Base-by-base conservation (phyloP, 2,329 filamentous ascomycete species). In the Penicillium thymicola region DNA sequence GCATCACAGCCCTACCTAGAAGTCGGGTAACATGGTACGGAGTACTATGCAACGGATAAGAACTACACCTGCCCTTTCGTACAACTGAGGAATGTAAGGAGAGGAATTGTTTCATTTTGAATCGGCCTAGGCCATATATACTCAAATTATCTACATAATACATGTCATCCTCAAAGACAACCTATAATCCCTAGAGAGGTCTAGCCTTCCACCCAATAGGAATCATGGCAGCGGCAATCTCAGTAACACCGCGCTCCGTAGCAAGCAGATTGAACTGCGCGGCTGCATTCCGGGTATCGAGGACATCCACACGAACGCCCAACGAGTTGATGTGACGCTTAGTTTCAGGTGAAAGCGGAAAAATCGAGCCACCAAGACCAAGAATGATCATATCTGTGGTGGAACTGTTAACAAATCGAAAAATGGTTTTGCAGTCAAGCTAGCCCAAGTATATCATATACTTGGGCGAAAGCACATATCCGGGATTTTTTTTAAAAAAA, bases 181-280 rank as follows among this genome's bases (percentile, higher is more conserved):
- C 37, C 10, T 16, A 13, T 18, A 36, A n/a, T 7, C 7, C 34
- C n/a, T 46, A 56, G 16, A 55, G 52, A 55, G 54, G 49, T 28
- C 60, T 51, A 41, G 71, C 88, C 66, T 81, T 84, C 90, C 90
- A 95, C 2, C 91, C 92, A 51, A 94, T 82, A 0, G 92, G 92
- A 73, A 97, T 84, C 74, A 99, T 72, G 10, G 92, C 93, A 2
- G 91, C 93, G 28, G 92, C 93, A 59, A 97, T 86, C 67, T 93
- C 88, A 21, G 85, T 82, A 6, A 94, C 86, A 1, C 94, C 93
- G 50, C 94, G 81, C 78, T 99, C 94, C 18, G 92, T 97, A n/a
- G 92, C 93, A 53, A 99, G 78, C 67, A 99, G 72, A 71, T 99
- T 99, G 74, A 94, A 99, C 72, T 97, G 92, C 34, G 92, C 89